Percentiles rank a stretch among this genome's conserved stretches.
phyloP scores from a whole-genome alignment of 495 filamentous ascomycete genomes.

The Penicillium roqueforti region DNA sequence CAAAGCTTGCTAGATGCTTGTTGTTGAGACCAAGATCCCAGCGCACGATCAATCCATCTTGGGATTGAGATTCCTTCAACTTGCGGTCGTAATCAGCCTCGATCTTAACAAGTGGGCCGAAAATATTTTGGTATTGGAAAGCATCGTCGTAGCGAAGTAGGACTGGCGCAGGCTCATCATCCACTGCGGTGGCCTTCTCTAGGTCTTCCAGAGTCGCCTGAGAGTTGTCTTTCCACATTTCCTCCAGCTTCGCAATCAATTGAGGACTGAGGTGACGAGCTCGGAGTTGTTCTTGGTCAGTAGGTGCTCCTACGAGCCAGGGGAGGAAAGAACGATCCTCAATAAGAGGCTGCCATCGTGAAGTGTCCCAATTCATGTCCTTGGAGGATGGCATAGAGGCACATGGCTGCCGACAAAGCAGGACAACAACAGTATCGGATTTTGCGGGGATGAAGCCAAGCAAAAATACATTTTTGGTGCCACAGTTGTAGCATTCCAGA shows the following conservation, averaged over 20 bases:
- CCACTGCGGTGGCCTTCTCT: constrained; percentile 87
- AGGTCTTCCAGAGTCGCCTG: constrained; percentile 86
- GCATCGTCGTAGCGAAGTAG: constrained; percentile 95
- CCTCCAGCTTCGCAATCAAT: constrained; percentile 94
- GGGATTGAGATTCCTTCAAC: constrained; percentile 95
- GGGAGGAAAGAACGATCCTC: constrained; percentile 92
- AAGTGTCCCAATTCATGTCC: constrained; percentile 99
- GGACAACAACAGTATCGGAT: constrained; percentile 95
- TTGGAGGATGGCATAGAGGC: constrained; percentile 94
- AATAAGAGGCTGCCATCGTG: constrained; percentile 95
- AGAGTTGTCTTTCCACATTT: constrained; percentile 98
- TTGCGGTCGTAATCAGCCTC: constrained; percentile 99
- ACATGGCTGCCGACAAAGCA: constrained; percentile 95
- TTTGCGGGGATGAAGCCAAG: constrained; percentile 99
- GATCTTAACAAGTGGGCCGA: constrained; percentile 96
- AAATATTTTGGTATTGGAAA: constrained; percentile 98
- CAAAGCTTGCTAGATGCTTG: constrained; percentile 94
- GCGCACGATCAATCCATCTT: constrained; percentile 87
- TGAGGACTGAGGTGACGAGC: constrained; percentile 91
- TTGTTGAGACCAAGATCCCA: constrained; percentile 98
- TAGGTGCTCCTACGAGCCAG: constrained; percentile 88
- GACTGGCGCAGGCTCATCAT: constrained; percentile 93
- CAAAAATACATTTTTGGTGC: constrained; percentile 98
- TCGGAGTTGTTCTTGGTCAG: constrained; percentile 92
- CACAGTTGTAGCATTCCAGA: constrained; percentile 98